phyloP scores from a whole-genome alignment of 1,139 yeast species.

The Taiozyma sp. region DNA sequence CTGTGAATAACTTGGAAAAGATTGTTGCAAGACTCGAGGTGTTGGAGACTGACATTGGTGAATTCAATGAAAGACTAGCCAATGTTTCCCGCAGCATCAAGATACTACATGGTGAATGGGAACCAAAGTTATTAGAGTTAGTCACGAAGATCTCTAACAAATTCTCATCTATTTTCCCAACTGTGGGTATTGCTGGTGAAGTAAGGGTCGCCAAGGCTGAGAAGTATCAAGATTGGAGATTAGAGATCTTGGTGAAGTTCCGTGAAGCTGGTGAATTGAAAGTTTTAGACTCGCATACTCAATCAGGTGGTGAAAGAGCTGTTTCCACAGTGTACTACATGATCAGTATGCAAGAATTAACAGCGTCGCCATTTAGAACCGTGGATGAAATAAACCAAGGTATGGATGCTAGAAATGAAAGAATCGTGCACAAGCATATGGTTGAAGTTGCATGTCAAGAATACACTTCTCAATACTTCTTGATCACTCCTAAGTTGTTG shows the following conservation, averaged over 20 bases:
- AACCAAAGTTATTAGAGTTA: constrained; percentile 47
- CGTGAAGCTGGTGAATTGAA: constrained; percentile 70
- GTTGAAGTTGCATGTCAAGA: constrained; percentile 82
- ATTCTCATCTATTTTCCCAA: constrained; percentile 61
- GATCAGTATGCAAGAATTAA: constrained; percentile 87
- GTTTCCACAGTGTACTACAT: constrained; percentile 89
- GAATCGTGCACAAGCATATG: constrained; percentile 80
- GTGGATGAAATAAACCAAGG: constrained; percentile 99
- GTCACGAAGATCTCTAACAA: constrained; percentile 52
- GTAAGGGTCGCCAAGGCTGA: constrained; percentile 53
- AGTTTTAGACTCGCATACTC: constrained; percentile 77
- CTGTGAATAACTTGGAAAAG: constrained; percentile 33
- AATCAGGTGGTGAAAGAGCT: constrained; percentile 97
- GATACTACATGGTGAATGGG: constrained; percentile 46
- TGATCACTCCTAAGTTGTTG: constrained; percentile 88
- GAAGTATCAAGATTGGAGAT: constrained; percentile 70
- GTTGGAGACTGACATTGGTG: constrained; percentile 27
- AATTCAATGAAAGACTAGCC: constrained; percentile 25
- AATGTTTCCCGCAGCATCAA: constrained; percentile 35
- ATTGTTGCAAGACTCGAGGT: constrained; percentile 26
- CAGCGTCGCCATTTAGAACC: constrained; percentile 88
- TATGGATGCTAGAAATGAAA: constrained; percentile 93
- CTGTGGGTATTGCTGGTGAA: constrained; percentile 84
- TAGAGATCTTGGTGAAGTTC: constrained; percentile 82
- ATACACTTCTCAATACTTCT: constrained; percentile 67